Evolutionary conservation across 2,329 filamentous ascomycete genomes (phyloP), one percentile per base, ranked within the genome.

Genomic region (Colletotrichum orbiculare): DNA sequence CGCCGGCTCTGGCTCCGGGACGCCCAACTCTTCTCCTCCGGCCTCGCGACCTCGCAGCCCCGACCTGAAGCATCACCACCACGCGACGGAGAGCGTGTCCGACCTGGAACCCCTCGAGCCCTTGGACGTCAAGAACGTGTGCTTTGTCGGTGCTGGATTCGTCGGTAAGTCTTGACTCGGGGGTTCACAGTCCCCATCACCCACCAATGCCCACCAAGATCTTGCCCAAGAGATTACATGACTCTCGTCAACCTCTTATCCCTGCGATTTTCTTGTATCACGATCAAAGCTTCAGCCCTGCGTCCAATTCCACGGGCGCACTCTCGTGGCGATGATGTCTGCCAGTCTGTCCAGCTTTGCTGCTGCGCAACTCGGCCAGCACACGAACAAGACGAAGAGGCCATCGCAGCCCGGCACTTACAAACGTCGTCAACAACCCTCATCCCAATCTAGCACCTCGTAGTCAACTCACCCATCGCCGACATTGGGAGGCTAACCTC

Each of bases 71-170:
- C 42, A 54, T 2, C 45, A 34, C 13, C 17, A 42, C n/a, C 25
- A 41, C 58, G 43, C 17, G 39, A 5, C 25, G 25, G 25, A 25
- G 25, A 25, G 25, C 25, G 25, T 25, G 4, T 34, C 64, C 3
- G 64, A 68, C 11, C 47, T 61, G 12, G 64, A 67, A 13, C 52
- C 48, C 7, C 64, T 67, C 25, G 52, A 60, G 55, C 67, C 67
- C 33, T 41, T 68, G 15, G 25, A 67, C 41, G 73, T 72, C 15
- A 71, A 73, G 63, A 89, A 86, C 72, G 88, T 93, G 56, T 92
- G 90, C 77, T 92, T 89, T 73, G 87, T 93, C 67, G 91, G 91
- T 54, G 91, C 91, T 69, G 91, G 91, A 70, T 93, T 93, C 75
- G 89, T 93, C 68, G 90, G 89, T 92, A 82, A 71, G 88, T 82